Conservation (phyloP, 306 rosid genomes). For the Carpinus fangiana region DNA sequence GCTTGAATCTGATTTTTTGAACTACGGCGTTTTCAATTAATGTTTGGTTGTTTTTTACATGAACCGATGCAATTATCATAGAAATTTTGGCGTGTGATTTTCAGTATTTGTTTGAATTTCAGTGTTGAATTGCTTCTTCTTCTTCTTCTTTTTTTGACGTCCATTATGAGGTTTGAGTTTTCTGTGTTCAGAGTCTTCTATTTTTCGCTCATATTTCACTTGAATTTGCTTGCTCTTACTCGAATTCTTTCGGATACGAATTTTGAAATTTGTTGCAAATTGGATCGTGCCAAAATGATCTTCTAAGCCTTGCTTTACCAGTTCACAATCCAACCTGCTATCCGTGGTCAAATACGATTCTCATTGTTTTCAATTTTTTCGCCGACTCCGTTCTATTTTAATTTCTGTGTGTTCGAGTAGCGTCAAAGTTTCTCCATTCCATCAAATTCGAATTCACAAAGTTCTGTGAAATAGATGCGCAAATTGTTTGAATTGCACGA, state of each 20-base stretch:
- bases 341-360: background rate
- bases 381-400: background rate
- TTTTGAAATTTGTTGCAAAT: background rate
- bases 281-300: background rate
- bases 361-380: background rate
- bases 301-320: background rate
- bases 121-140: background rate
- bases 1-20: conserved; percentile 5
- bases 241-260: background rate
- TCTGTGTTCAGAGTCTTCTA: background rate
- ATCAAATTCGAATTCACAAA: background rate
- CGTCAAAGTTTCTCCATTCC: background rate
- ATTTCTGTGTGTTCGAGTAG: background rate
- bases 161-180: background rate
- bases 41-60: background rate
- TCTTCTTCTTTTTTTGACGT: background rate
- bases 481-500: background rate
- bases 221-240: background rate
- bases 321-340: background rate
- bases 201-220: background rate
- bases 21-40: background rate
- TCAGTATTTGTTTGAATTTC: background rate
- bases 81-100: background rate
- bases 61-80: background rate
- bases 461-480: background rate